A percentile compares a stretch with the other conserved stretches of the same genome.
These are phyloP conservation scores for Euphorbia pulcherrima DNA, from an alignment of 345 rosid species.

Conservation along the genomic window DNA sequence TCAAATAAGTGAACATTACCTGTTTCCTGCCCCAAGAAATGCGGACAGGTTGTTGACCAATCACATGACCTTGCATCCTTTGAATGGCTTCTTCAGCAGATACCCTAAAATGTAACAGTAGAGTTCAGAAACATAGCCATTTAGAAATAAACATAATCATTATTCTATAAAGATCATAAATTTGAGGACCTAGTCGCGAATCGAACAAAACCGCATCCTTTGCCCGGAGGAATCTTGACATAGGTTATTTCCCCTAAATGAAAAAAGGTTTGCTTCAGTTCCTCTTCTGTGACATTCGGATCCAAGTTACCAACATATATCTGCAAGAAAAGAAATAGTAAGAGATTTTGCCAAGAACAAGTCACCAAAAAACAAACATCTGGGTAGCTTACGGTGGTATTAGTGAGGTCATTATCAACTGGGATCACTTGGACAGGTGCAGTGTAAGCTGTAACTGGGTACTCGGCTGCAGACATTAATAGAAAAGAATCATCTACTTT, in stretches of 20 bases:
- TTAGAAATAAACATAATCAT: background rate
- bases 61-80: slow-evolving; percentile 83
- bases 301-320: slow-evolving; percentile 76
- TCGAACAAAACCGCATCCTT: slow-evolving; percentile 89
- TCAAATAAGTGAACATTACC: slow-evolving; percentile 35
- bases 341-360: slow-evolving; percentile 18
- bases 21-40: slow-evolving; percentile 86
- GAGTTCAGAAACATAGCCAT: slow-evolving; percentile 1
- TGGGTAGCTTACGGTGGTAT: slow-evolving; percentile 67
- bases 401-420: slow-evolving; percentile 63
- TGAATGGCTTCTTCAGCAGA: slow-evolving; percentile 92
- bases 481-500: background rate
- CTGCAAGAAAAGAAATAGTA: slow-evolving; percentile 42
- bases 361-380: background rate
- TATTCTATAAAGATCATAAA: slow-evolving; percentile 3
- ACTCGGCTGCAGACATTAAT: slow-evolving; percentile 41
- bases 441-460: slow-evolving; percentile 59
- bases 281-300: slow-evolving; percentile 77
- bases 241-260: slow-evolving; percentile 70
- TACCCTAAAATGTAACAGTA: slow-evolving; percentile 32
- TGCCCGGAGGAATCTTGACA: slow-evolving; percentile 80
- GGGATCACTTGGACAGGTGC: slow-evolving; percentile 59
- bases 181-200: slow-evolving; percentile 58
- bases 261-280: slow-evolving; percentile 63
- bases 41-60: slow-evolving; percentile 85